Base-by-base conservation (phyloP, 108 stramenopile genomes). In the Fistulifera solaris region DNA sequence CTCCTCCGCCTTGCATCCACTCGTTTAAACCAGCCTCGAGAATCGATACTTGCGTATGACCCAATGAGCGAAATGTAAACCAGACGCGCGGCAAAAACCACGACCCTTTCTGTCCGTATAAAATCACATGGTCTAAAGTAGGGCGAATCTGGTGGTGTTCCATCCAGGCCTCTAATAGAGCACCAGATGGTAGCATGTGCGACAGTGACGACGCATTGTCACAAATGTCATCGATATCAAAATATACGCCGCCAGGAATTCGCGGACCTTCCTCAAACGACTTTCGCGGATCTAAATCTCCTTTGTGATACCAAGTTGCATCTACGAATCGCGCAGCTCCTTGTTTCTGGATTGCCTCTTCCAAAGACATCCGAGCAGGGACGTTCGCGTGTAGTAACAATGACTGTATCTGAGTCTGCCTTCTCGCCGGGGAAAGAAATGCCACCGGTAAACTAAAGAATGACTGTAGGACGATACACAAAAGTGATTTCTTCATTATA, bases 171-270 rank as follows among this genome's bases (percentile, higher is more conserved):
- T 67, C 74, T 16, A 48, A 40, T 51, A 59, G 52, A n/a, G 14
- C 13, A n/a, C 13, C 28, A 14, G 58, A 46, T 21, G 40, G 51
- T 18, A 16, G 51, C 48, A 61, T 25, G 53, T 58, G 66, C 61
- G 26, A 58, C 21, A 44, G 41, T 23, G 22, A 21, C 38, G 46
- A 59, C 52, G 45, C 58, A 59, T 72, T 56, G 55, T 13, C 54
- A 10, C 60, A 39, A 57, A 85, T 59, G 42, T 85, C 83, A 43
- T 70, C 78, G 52, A 85, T 78, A 45, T 89, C 87, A 54, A 80
- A 76, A 53, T 72, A 78, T 10, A 50, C 42, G 10, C 81, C 73
- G 40, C 77, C 75, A 6, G 67, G 71, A 22, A 89, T 68, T 14
- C 87, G 52, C 16, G 87, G 87, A 17, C 87, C 87, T 21, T 51